Evolutionary conservation across 768 basidiomycete species (phyloP), one percentile per base, ranked within the genome.

Genomic region (Rickenella mellea): DNA sequence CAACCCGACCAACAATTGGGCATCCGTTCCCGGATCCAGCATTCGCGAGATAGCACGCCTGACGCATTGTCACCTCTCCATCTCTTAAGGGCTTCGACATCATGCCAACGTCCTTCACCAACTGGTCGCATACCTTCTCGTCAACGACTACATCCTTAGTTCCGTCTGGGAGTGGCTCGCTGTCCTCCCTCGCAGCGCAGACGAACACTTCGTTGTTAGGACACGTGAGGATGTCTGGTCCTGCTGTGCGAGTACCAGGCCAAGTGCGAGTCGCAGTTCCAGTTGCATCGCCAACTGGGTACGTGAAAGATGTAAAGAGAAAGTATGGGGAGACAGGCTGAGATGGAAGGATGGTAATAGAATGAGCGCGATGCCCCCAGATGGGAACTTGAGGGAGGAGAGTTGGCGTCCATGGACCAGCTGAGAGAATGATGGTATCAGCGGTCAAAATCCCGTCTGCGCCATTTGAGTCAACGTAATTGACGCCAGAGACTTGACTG

Each of bases 351-450:
- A 85, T 74, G 6, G 74, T 76, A 53, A 88, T 71, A 52, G 82
- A 84, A 57, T 87, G 84, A 0, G 81, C 83, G 41, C 84, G 78
- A 5, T 71, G 78, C 31, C 70, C 71, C n/a, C 64, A 53, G 49
- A 86, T 69, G 12, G 80, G 78, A 22, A 85, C 67, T 15, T 60
- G 47, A 7, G 72, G 65, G 25, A 83, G 40, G 44, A 93, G 56
- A 7, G 54, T 54, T 6, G 85, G 68, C 0, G 87, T 85, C 90
- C 91, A 96, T 12, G 87, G 83, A 20, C 91, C 91, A n/a, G 85
- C 85, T 28, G 80, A 73, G 39, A 96, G 58, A 28, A 94, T 65
- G 47, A 91, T 74, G 42, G 81, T 69, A 8, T 82, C 81, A 11
- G 83, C 80, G 0, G 68, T 57, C 14, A 83, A 52, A n/a, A 59